These are phyloP conservation scores for Glonium stellatum DNA, from an alignment of 495 filamentous ascomycete species.

Conservation along the genomic window DNA sequence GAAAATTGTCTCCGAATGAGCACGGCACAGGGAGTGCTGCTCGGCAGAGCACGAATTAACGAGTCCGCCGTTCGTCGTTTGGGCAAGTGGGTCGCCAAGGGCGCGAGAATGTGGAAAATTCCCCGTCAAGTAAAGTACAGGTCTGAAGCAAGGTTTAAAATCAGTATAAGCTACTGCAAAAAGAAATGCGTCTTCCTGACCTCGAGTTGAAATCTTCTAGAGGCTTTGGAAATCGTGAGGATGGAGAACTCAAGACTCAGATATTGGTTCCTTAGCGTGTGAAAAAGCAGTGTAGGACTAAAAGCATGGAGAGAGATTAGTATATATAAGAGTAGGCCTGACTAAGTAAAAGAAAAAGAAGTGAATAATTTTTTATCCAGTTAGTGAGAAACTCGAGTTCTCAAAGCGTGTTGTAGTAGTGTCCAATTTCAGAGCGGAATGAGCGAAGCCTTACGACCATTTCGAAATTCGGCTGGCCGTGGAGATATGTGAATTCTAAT, in stretches of 20 bases:
- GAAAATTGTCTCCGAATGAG: constrained; percentile 22
- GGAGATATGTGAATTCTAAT: neutral
- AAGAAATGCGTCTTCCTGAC: neutral
- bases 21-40: constrained; percentile 25
- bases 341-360: too few species aligned
- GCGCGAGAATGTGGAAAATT: constrained; percentile 24
- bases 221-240: neutral
- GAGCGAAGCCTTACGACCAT: neutral
- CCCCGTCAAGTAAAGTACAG: constrained; percentile 23
- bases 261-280: neutral
- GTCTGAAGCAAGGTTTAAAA: constrained; percentile 16
- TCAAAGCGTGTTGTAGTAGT: neutral
- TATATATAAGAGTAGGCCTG: too few species aligned
- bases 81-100: constrained; percentile 24
- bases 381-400: neutral
- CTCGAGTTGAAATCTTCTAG: neutral
- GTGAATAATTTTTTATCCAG: neutral
- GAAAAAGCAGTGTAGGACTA: neutral
- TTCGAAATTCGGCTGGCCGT: neutral
- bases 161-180: neutral
- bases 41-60: constrained; percentile 40
- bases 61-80: constrained; percentile 31
- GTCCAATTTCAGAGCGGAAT: neutral
- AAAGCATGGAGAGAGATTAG: neutral
- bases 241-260: neutral